phyloP scores from a whole-genome alignment of 2,329 filamentous ascomycete genomes.

The Cephalotrichum gorgonifer region DNA sequence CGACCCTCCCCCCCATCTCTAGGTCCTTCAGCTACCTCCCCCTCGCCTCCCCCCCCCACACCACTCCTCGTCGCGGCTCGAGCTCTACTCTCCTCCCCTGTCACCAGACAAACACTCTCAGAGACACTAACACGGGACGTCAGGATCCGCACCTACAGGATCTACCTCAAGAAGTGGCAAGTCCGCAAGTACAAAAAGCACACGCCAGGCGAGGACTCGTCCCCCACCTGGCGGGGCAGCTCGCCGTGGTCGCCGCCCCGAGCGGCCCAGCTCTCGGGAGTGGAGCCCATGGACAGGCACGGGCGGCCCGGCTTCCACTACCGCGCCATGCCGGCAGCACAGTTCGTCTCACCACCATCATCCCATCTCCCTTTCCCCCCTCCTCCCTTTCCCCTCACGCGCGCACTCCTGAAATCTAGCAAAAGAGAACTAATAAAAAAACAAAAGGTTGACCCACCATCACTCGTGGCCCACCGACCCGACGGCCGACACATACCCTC shows the following conservation, averaged over 20 bases:
- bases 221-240: not conserved
- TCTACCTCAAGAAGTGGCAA: constrained; percentile 34
- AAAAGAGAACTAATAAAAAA: not conserved
- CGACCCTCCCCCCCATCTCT: not conserved
- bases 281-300: not conserved
- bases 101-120: not conserved
- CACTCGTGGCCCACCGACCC: not conserved
- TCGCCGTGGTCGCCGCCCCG: no score
- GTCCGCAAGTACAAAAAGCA: constrained; percentile 34
- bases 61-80: not conserved
- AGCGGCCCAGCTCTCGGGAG: no score
- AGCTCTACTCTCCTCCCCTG: no score
- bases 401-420: no score
- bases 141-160: constrained; percentile 35
- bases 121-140: not conserved
- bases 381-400: not conserved
- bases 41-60: not conserved
- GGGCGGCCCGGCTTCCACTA: not conserved
- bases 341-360: not conserved
- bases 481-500: not conserved
- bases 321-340: not conserved
- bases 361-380: not conserved
- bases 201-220: no score
- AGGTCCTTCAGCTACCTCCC: not conserved
- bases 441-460: not conserved